Base-by-base conservation (phyloP, 768 basidiomycete species). In the Pisolithus orientalis region DNA sequence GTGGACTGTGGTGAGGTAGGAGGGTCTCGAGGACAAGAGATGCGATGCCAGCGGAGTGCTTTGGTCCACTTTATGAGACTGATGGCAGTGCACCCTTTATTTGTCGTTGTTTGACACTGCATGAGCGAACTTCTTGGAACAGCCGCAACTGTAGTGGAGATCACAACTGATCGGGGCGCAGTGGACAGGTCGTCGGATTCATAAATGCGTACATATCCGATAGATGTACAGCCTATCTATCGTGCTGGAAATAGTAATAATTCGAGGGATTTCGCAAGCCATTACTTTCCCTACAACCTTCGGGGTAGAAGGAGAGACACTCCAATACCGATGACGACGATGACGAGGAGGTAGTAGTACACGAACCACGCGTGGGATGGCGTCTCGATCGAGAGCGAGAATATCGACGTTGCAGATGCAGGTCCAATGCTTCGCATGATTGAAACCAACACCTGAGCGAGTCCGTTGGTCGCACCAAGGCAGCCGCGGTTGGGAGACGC, bases 381-480 rank as follows among this genome's bases (percentile, higher is more conserved):
- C 0, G 72, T 70, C 37, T 78, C 72, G 43, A 69, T 56, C 7
- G 73, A 69, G 29, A 70, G 61, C n/a, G 73, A 71, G 51, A 73
- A 72, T 44, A 73, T 32, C 14, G 70, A 70, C 6, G 70, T 60
- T 13, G 64, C 58, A 5, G 53, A 27, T 5, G 65, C 67, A 21
- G 71, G 71, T 13, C 66, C 72, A 39, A 73, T 8, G 6, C 71
- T 66, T 39, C 69, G 64, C 34, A 59, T 59, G 11, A 68, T 21
- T 9, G 70, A 64, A 28, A 62, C 68, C 10, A 59, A 59, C 43
- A 59, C 64, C 55, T 67, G 68, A 44, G 60, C 60, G 16, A 64
- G 61, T 32, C 87, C 87, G 57, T 87, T 86, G 21, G 82, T 82
- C 6, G 84, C 75, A 38, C 86, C 87, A n/a, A 88, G 73, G 4